Percentiles rank a stretch among this genome's conserved stretches.
Evolutionary conservation across 139 green algal genomes (phyloP).

Genomic region (Tetraselmis chui): DNA sequence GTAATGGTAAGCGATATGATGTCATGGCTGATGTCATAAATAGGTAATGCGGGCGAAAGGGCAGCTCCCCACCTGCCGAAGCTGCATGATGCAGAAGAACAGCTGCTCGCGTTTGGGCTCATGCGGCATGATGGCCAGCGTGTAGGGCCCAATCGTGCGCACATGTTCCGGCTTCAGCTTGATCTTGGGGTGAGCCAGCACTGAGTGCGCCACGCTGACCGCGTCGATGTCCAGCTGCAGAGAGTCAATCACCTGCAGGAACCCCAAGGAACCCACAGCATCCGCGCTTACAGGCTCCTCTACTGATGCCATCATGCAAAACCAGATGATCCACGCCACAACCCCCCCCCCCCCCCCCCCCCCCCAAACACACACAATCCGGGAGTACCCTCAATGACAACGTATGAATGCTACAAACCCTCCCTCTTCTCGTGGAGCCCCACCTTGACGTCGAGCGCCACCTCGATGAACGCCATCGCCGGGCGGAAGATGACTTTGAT

Average conservation of each 20-base stretch:
- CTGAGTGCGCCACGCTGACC: conserved; percentile 37
- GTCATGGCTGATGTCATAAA: too few relatives aligned
- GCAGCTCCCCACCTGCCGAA: conserved; percentile 9
- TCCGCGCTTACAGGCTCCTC: background rate
- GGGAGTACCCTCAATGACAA: too few relatives aligned
- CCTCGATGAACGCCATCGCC: background rate
- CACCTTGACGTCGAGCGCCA: conserved; percentile 4
- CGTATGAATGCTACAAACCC: too few relatives aligned
- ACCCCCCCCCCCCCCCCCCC: too few relatives aligned
- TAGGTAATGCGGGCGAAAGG: background rate
- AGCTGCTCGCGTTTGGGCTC: conserved; percentile 28
- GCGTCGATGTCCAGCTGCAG: conserved; percentile 75
- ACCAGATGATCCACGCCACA: too few relatives aligned
- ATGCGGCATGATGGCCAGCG: conserved; percentile 16
- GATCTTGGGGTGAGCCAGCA: conserved; percentile 53
- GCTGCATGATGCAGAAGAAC: conserved; percentile 40
- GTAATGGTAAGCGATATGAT: too few relatives aligned
- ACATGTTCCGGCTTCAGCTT: conserved; percentile 72
- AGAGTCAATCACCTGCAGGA: background rate
- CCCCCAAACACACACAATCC: too few relatives aligned
- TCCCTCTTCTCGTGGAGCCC: too few relatives aligned
- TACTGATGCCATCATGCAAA: too few relatives aligned
- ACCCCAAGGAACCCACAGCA: background rate
- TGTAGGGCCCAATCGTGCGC: background rate
- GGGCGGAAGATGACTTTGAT: conserved; percentile 24